Base-by-base conservation (phyloP, 2,329 filamentous ascomycete genomes). In the Cercospora sp. region DNA sequence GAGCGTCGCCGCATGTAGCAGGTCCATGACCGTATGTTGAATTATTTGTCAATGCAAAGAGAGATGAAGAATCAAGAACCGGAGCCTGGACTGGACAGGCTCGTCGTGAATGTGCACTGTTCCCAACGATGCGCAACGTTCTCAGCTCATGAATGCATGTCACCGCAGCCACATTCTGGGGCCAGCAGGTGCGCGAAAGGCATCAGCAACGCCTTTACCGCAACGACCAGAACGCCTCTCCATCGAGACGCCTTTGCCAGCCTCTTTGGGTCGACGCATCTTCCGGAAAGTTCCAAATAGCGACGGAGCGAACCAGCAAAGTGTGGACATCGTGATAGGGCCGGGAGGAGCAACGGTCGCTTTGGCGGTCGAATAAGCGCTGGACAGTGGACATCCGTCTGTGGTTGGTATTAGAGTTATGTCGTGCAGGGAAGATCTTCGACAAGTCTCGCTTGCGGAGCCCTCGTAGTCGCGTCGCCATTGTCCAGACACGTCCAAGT, bases 351-450 rank as follows among this genome's bases (percentile, higher is more conserved):
- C 16, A 31, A 26, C 28, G 45, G 45, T 42, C 36, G 36, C 36
- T 7, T 16, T 42, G 36, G 36, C 45, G 48, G 48, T n/a, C 23
- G 23, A 28, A 28, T 55, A 55, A 55, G 48, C 48, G 48, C 59
- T 28, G 59, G 59, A 39, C 31, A 33, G 31, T 20, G 59, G 30
- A 20, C 53, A 20, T 8, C 53, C 20, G 12, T 7, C 39, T 48
- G 60, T 62, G 60, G 60, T 62, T 62, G 60, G 33, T 26, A 60
- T 28, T 53, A 59, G 20, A 64, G 59, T 64, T 69, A 66, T 67
- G 67, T 70, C 60, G 65, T 70, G 68, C 68, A 70, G 65, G 51
- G 57, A 33, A 36, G 65, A 67, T 70, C 65, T 12, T 23, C 53
- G 2, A 20, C 39, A 55, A 53, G 36, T 28, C 64, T 69, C 67